Base-by-base conservation (phyloP, 345 rosid genomes). In the Eucalyptus pauciflora region DNA sequence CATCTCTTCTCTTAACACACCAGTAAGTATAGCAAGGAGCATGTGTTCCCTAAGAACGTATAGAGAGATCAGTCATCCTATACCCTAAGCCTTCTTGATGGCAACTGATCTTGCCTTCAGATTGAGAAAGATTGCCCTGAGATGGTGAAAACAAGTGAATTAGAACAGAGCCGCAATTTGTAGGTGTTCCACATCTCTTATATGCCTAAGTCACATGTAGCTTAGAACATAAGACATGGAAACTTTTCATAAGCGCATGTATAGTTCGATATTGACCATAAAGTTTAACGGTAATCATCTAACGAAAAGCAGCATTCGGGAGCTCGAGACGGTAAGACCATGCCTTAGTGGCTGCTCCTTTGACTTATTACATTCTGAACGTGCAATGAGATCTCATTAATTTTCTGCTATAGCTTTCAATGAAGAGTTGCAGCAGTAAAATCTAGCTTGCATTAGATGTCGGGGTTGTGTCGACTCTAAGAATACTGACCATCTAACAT, bases 41-140 rank as follows among this genome's bases (percentile, higher is more conserved):
- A 85, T 37, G 56, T 27, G 51, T 46, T 83, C 33, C 86, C 31
- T 6, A 49, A 64, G 15, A 33, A 10, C 37, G n/a, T 4, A 22
- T 20, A 54, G 48, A 80, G 58, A 48, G n/a, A 31, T 9, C 29
- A 33, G 60, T 85, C 20, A 33, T 46, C 48, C 64, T 76, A 50
- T 76, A 50, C 8, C 67, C 90, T 96, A 96, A 1, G 93, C 93
- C 86, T 93, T 94, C 94, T 96, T 96, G 86, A 95, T 93, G 62
- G 92, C 89, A 29, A 90, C 93, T 8, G 97, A 93, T 90, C 97
- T 93, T 71, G 99, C 97, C 93, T 96, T 96, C 93, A 97, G 92
- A 87, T 96, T 97, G 90, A 96, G 90, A 92, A 96, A 96, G 91
- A 97, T 96, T 85, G 90, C 94, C 99, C 99, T 97, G 93, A 67